Evolutionary conservation across 345 rosid genomes (phyloP).

Genomic region (Salix exigua): DNA sequence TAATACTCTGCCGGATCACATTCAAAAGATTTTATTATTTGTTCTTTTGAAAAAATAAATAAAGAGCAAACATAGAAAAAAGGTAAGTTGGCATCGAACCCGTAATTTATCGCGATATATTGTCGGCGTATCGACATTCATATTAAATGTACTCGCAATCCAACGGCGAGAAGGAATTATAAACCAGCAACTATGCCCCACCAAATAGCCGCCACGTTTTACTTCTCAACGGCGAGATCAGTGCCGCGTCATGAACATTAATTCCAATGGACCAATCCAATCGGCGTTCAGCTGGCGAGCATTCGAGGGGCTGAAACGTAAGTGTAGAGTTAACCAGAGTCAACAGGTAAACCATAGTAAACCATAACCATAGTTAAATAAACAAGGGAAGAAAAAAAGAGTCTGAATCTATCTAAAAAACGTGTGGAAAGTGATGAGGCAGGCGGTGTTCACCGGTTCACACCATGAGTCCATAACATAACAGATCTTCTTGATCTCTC

Average conservation of each 20-base stretch:
- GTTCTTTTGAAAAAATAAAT: too few relatives aligned
- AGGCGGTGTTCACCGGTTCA: slow-evolving; percentile 25
- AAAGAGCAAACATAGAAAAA: not conserved
- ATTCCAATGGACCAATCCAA: slow-evolving; percentile 17
- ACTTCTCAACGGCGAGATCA: not conserved
- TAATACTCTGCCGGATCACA: too few relatives aligned
- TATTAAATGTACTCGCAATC: slow-evolving; percentile 3
- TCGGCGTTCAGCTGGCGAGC: slow-evolving; percentile 28
- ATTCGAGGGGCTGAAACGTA: slow-evolving; percentile 25
- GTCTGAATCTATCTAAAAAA: not conserved
- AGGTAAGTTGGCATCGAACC: not conserved
- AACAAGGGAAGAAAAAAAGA: not conserved
- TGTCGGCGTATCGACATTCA: slow-evolving; percentile 43
- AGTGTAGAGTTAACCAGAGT: slow-evolving; percentile 10
- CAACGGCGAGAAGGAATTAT: too few relatives aligned
- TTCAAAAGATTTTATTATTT: too few relatives aligned
- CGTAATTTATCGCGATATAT: slow-evolving; percentile 35
- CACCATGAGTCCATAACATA: not conserved
- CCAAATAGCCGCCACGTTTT: not conserved
- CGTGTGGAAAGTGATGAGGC: slow-evolving; percentile 9
- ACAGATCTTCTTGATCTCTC: not conserved
- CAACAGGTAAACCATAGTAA: slow-evolving; percentile 14
- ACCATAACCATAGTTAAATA: slow-evolving; percentile 22
- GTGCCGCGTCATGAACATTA: slow-evolving; percentile 25
- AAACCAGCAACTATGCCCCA: not conserved